Percentiles rank a stretch among this genome's conserved stretches.
Evolutionary conservation across 202 grass and related monocot genomes (phyloP).

Genomic region (Setaria italica): DNA sequence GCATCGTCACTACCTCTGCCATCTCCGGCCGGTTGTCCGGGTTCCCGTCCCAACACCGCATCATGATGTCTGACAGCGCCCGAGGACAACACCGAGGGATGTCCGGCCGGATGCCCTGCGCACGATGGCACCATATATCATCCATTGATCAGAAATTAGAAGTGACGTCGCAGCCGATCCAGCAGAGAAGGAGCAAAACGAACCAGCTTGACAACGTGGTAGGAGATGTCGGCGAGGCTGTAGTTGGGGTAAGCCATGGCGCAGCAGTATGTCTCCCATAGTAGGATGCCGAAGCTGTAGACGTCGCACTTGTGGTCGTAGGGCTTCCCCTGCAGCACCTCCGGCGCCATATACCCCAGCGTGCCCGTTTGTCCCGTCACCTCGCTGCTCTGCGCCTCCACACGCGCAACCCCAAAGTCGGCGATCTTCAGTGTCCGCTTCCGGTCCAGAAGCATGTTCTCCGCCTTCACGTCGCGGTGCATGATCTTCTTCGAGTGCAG

Average conservation of each 20-base stretch:
- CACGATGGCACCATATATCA: no score
- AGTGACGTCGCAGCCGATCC: background rate
- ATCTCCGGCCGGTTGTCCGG: slow-evolving; percentile 87
- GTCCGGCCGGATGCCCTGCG: slow-evolving; percentile 74
- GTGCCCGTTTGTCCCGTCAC: slow-evolving; percentile 92
- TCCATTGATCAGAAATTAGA: background rate
- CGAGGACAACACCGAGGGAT: slow-evolving; percentile 75
- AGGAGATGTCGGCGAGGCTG: slow-evolving; percentile 75
- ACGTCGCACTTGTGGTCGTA: slow-evolving; percentile 94
- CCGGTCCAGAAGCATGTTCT: slow-evolving; percentile 90
- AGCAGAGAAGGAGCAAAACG: background rate
- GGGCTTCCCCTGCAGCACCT: slow-evolving; percentile 82
- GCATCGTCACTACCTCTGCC: slow-evolving; percentile 73
- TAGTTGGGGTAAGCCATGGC: slow-evolving; percentile 81
- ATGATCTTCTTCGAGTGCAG: slow-evolving; percentile 81
- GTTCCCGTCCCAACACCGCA: slow-evolving; percentile 73
- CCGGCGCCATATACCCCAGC: slow-evolving; percentile 84
- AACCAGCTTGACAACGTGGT: slow-evolving; percentile 77
- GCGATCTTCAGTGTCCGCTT: slow-evolving; percentile 78
- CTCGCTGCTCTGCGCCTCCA: slow-evolving; percentile 68
- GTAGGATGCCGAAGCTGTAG: slow-evolving; percentile 87
- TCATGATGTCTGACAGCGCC: slow-evolving; percentile 72
- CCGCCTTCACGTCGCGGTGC: slow-evolving; percentile 91
- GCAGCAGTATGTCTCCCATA: slow-evolving; percentile 96
- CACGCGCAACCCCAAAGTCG: slow-evolving; percentile 91